These are phyloP conservation scores for Torulaspora indica DNA, from an alignment of 805 yeast genomes.

Conservation along the genomic window DNA sequence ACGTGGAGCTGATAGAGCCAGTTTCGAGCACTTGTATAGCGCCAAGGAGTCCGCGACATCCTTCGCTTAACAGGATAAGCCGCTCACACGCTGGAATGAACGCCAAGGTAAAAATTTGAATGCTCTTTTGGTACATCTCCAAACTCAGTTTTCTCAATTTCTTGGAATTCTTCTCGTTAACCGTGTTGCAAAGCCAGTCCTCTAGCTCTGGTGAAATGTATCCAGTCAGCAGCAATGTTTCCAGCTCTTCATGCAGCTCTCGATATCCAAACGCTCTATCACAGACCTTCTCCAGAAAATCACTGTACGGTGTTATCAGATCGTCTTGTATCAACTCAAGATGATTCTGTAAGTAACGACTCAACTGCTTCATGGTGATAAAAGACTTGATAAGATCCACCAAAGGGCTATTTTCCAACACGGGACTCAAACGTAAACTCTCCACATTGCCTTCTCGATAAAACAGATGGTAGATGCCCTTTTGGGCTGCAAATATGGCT, in stretches of 20 bases:
- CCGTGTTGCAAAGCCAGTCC: slow-evolving; percentile 56
- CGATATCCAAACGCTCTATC: slow-evolving; percentile 18
- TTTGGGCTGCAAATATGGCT: slow-evolving; percentile 5
- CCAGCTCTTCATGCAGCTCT: slow-evolving; percentile 35
- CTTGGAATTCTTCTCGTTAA: slow-evolving; percentile 63
- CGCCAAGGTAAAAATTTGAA: slow-evolving; percentile 46
- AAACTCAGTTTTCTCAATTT: slow-evolving; percentile 51
- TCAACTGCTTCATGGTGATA: slow-evolving; percentile 14
- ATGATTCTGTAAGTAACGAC: slow-evolving; percentile 19
- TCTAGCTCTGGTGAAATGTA: slow-evolving; percentile 12
- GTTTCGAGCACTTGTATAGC: slow-evolving; percentile 10
- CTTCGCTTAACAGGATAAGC: slow-evolving; percentile 39
- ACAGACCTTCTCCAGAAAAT: slow-evolving; percentile 20
- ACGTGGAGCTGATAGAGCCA: neutral
- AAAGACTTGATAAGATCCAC: slow-evolving; percentile 12
- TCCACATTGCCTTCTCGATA: slow-evolving; percentile 13
- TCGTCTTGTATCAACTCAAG: slow-evolving; percentile 19
- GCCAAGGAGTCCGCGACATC: slow-evolving; percentile 13
- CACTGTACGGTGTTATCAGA: slow-evolving; percentile 20
- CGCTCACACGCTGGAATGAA: slow-evolving; percentile 55
- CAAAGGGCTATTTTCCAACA: slow-evolving; percentile 7
- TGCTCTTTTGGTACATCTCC: slow-evolving; percentile 45
- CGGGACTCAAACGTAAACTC: slow-evolving; percentile 7
- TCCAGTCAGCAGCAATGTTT: slow-evolving; percentile 21
- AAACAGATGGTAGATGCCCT: slow-evolving; percentile 9